Base-by-base conservation (phyloP, 202 grass and related monocot genomes). In the Saccharum hybrid region DNA sequence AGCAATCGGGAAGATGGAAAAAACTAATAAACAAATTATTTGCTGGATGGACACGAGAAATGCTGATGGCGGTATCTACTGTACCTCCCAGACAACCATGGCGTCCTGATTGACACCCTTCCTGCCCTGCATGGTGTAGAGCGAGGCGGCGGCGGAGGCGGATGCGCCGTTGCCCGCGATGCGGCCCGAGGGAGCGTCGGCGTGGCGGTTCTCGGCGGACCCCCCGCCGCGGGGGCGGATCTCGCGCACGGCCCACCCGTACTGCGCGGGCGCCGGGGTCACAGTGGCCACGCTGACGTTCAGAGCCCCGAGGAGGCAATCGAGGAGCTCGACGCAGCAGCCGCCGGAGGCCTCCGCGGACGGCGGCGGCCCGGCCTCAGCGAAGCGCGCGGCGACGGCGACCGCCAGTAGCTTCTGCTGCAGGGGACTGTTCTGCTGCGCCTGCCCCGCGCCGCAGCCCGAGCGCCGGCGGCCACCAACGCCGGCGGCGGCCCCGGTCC, bases 101-200 rank as follows among this genome's bases (percentile, higher is more conserved):
- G 90, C 93, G 72, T 95, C 93, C 83, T 95, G 90, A 82, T 95
- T 95, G 61, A 90, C 75, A 45, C 93, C 93, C 75, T 95, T 95
- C 88, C 77, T 86, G 12, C 93, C 93, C 84, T 88, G 90, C 82
- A 90, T 78, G 45, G 93, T 92, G 79, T 88, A 94, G 66, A 92
- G 83, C 64, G 87, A 92, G 0, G 88, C 85, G 10, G 41, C 61
- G 1, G 74, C 80, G 60, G 43, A 78, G 0, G 65, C 83, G 28
- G 52, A 83, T 12, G 85, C 65, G n/a, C 90, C 88, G 54, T 86
- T 90, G 23, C 74, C 71, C 4, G 82, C 54, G 71, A 94, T 74
- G 73, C 91, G 84, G 0, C 79, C 77, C 2, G 91, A 66, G 2
- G 80, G 63, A 51, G 71, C 7, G 2, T 78, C 83, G 16, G 49